These are phyloP conservation scores for Zopfochytrium polystomum DNA, from an alignment of 371 early-diverging fungal species.

Conservation along the genomic window DNA sequence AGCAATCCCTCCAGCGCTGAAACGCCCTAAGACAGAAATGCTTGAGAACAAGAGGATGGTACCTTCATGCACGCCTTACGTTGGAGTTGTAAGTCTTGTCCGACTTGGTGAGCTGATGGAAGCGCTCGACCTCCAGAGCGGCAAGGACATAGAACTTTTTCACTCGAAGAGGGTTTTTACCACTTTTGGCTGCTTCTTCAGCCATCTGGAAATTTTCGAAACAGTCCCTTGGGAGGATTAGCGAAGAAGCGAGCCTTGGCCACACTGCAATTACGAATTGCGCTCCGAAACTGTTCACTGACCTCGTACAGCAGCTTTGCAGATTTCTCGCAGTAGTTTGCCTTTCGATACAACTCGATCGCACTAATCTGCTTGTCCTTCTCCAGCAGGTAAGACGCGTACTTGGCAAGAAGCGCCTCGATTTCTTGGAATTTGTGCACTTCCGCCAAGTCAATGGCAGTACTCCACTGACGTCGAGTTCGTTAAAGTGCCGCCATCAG, in stretches of 20 bases:
- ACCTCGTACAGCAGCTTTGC: conserved; percentile 48
- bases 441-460: conserved; percentile 50
- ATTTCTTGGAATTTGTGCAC: conserved; percentile 41
- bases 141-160: conserved; percentile 58
- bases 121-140: conserved; percentile 54
- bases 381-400: conserved; percentile 41
- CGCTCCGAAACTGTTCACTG: conserved; percentile 1
- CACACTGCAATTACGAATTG: neutral
- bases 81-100: conserved; percentile 10
- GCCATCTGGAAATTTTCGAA: conserved; percentile 49
- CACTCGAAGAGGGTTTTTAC: conserved; percentile 36
- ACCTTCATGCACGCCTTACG: conserved; percentile 1
- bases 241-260: too few species aligned
- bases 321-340: conserved; percentile 51
- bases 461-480: conserved; percentile 42
- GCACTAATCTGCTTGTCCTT: conserved; percentile 37
- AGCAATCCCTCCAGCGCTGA: conserved; percentile 47
- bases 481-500: neutral
- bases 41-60: neutral
- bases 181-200: conserved; percentile 32
- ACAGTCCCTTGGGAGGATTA: too few species aligned
- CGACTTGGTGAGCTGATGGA: conserved; percentile 37
- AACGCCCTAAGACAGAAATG: conserved; percentile 23
- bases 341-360: conserved; percentile 52
- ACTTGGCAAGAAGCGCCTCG: conserved; percentile 44